Evolutionary conservation across 176 grass and related monocot species (phyloP).

Genomic region (Zoysia pacifica): DNA sequence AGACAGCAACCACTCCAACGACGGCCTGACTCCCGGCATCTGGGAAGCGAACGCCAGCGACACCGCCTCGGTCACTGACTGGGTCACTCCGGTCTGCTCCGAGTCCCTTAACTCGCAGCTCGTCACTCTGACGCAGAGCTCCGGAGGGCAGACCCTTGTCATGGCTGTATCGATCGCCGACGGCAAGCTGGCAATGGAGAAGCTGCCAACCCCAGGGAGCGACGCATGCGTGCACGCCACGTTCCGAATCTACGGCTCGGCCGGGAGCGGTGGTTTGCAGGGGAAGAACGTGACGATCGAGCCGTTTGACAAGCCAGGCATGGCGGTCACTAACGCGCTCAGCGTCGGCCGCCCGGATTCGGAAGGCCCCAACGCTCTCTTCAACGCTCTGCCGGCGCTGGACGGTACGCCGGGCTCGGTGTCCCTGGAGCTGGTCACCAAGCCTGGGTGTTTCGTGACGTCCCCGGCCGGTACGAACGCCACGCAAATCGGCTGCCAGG

Average conservation of each 20-base stretch:
- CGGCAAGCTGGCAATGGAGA: constrained; percentile 54
- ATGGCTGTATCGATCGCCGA: constrained; percentile 64
- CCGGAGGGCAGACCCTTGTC: constrained; percentile 31
- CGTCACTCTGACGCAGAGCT: constrained; percentile 53
- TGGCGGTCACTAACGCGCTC: constrained; percentile 51
- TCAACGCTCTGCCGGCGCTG: constrained; percentile 56
- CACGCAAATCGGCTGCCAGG: constrained; percentile 35
- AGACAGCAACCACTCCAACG: constrained; percentile 45
- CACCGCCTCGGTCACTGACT: constrained; percentile 43
- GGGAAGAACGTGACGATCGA: constrained; percentile 54
- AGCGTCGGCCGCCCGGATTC: not conserved
- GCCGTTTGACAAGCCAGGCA: constrained; percentile 72
- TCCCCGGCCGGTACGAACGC: constrained; percentile 24
- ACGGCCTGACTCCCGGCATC: constrained; percentile 55
- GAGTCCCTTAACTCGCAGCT: constrained; percentile 57
- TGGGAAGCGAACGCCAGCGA: constrained; percentile 61
- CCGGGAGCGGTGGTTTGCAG: not conserved
- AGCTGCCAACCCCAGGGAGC: constrained; percentile 42
- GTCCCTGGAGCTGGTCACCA: constrained; percentile 59
- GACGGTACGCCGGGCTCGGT: constrained; percentile 52
- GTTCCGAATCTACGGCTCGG: constrained; percentile 44
- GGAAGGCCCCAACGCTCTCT: constrained; percentile 15
- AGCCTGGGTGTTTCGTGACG: constrained; percentile 62
- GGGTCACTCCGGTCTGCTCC: constrained; percentile 57
- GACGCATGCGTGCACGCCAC: constrained; percentile 65